Evolutionary conservation across 1,139 yeast species (phyloP), one percentile per base, ranked within the genome.

Genomic region (Hansenula sp.): DNA sequence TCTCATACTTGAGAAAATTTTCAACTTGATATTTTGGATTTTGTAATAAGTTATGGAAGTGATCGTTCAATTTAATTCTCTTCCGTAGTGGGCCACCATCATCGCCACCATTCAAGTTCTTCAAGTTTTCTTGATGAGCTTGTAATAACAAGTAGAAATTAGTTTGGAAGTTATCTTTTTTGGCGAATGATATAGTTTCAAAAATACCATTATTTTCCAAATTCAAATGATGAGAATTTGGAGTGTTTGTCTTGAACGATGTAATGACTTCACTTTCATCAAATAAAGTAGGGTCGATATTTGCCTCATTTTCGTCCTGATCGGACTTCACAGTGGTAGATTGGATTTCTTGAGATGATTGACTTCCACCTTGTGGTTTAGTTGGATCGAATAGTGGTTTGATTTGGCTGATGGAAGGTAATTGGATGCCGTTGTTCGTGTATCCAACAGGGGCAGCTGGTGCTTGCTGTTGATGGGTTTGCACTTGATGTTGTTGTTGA

Each of bases 201-300:
- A 55, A 56, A 25, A 55, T 30, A 2, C 61, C 60, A 17, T 45
- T 43, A 15, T 46, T 38, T 18, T 50, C 47, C 25, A 53, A 27
- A 6, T 45, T 34, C 30, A 54, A 33, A 19, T 40, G 38, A 27
- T 46, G 41, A 15, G 55, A 39, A 17, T 47, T 46, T 13, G 51
- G 47, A 6, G 50, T 32, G 15, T 41, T 43, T 24, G 40, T 40
- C 16, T 48, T 43, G 39, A 48, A 46, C 2, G 49, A 25, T 10
- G 40, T 42, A n/a, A 55, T 40, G 5, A 53, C 33, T 35, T 54
- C 58, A 41, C 46, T 48, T 10, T 50, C 49, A 13, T 47, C 50
- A 36, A 50, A 52, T 24, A 57, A 39, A 0, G 50, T 41, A 3
- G 61, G 59, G 37, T 57, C 61, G 18, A 55, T 55, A 38, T 47